phyloP scores from a whole-genome alignment of 108 stramenopile genomes.

The Nitzschia palea region DNA sequence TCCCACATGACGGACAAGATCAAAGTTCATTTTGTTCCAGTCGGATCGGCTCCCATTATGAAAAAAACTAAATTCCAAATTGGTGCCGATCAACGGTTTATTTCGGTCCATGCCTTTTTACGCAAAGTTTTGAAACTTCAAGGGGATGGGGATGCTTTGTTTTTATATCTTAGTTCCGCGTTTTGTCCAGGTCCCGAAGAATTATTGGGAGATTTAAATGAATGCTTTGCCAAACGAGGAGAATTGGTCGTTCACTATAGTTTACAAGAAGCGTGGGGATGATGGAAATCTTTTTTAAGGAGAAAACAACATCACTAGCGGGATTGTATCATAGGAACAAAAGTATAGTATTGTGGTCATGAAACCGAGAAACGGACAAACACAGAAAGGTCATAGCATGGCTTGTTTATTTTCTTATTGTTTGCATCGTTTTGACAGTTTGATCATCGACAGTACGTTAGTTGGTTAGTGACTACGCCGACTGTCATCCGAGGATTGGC shows the following conservation, averaged over 20 bases:
- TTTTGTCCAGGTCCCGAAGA: slow-evolving; percentile 85
- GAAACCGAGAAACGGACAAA: no score
- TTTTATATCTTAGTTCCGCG: slow-evolving; percentile 71
- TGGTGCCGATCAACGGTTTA: slow-evolving; percentile 63
- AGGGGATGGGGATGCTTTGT: slow-evolving; percentile 48
- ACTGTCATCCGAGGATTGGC: slow-evolving; percentile 8
- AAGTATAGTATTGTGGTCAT: no score
- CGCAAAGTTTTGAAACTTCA: slow-evolving; percentile 69
- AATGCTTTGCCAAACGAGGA: slow-evolving; percentile 70
- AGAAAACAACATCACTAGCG: no score
- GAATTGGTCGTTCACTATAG: slow-evolving; percentile 88
- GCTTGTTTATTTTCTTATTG: no score
- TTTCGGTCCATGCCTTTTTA: slow-evolving; percentile 60
- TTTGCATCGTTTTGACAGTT: no score
- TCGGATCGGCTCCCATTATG: slow-evolving; percentile 82
- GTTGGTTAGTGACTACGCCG: no score
- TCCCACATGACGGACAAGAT: slow-evolving; percentile 39
- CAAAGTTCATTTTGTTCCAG: slow-evolving; percentile 87
- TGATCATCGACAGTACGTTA: no score
- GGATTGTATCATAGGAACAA: no score
- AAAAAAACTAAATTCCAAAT: slow-evolving; percentile 87
- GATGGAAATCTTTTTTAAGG: neutral
- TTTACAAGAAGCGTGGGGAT: slow-evolving; percentile 89
- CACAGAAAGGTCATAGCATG: no score
- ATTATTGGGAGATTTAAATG: slow-evolving; percentile 67